Base-by-base conservation (phyloP, 2,329 filamentous ascomycete genomes). In the Dendrostoma leiphaemia region DNA sequence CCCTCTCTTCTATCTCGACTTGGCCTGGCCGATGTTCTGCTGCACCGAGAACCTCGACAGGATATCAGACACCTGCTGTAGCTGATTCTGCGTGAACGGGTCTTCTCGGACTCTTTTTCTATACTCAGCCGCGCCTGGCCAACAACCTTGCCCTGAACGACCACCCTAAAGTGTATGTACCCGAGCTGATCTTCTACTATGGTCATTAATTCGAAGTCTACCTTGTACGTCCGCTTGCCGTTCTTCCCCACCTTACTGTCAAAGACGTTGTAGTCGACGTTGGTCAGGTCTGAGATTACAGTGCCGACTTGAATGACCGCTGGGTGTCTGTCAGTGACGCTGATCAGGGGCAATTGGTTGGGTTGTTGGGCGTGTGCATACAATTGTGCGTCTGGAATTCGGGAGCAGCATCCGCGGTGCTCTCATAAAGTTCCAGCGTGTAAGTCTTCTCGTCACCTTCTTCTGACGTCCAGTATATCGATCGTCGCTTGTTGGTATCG, bases 281-380 rank as follows among this genome's bases (percentile, higher is more conserved):
- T 45, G 24, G 41, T 26, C 41, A 45, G 26, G 26, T 45, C 41
- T 6, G 41, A 45, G 41, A 45, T 45, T 24, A 45, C 41, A 2
- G 41, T 45, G 41, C 41, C 41, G 41, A 45, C 41, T 45, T 45
- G 24, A 12, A 31, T 45, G 41, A 45, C 41, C 24, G 41, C 41
- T 45, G 15, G 4, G 3, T 5, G 6, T 17, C 15, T 15, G 41
- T 44, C 26, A 44, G 41, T 28, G 24, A 23, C 37, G 19, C 23
- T n/a, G 6, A 12, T 12, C 21, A 23, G 21, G 9, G n/a, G 7
- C 28, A 9, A 45, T 3, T 19, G n/a, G n/a, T 24, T 45, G 26
- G 6, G n/a, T 24, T 45, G 26, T 3, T 21, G 24, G 6, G 7
- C 24, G 13, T 45, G 13, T 26, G 29, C 26, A 29, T 31, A 45